Percentiles rank a stretch among this genome's conserved stretches.
These are phyloP conservation scores for Auricularia heimuer DNA, from an alignment of 768 basidiomycete species.

Conservation along the genomic window DNA sequence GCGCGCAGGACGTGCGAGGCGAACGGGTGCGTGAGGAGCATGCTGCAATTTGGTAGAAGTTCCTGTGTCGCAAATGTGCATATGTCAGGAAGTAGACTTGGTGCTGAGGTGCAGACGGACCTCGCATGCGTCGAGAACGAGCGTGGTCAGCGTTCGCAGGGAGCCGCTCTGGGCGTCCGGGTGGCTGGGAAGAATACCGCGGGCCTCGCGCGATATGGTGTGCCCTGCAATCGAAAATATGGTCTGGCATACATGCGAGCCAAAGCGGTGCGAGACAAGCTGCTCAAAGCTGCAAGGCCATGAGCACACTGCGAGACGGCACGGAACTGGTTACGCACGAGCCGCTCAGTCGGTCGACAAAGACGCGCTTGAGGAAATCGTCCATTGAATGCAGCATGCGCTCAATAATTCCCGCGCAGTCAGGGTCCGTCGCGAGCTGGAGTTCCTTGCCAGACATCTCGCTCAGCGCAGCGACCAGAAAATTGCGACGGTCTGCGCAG, in stretches of 20 bases:
- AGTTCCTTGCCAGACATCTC: constrained; percentile 87
- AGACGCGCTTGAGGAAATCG: constrained; percentile 87
- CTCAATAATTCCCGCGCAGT: constrained; percentile 85
- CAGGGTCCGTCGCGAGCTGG: constrained; percentile 84
- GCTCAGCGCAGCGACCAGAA: constrained; percentile 71
- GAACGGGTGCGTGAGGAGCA: constrained; percentile 73
- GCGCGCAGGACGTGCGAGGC: constrained; percentile 86
- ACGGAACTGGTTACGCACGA: constrained; percentile 49
- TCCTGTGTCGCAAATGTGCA: constrained; percentile 37
- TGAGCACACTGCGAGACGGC: constrained; percentile 4
- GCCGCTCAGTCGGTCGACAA: constrained; percentile 77
- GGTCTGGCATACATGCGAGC: constrained; percentile 92
- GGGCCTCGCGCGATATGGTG: constrained; percentile 61
- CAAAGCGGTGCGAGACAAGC: constrained; percentile 74
- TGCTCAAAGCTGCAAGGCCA: constrained; percentile 43
- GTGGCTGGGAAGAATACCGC: constrained; percentile 41
- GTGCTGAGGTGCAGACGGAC: background rate
- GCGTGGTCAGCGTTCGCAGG: constrained; percentile 26
- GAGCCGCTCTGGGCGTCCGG: constrained; percentile 33
- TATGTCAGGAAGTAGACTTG: background rate
- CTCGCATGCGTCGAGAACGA: constrained; percentile 15
- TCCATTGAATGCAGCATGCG: constrained; percentile 90
- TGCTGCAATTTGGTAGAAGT: constrained; percentile 49
- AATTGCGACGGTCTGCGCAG: constrained; percentile 55
- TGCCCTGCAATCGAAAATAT: constrained; percentile 57